Conservation (phyloP, 139 green algal species). For the Chlamydomonas sphaeroides region DNA sequence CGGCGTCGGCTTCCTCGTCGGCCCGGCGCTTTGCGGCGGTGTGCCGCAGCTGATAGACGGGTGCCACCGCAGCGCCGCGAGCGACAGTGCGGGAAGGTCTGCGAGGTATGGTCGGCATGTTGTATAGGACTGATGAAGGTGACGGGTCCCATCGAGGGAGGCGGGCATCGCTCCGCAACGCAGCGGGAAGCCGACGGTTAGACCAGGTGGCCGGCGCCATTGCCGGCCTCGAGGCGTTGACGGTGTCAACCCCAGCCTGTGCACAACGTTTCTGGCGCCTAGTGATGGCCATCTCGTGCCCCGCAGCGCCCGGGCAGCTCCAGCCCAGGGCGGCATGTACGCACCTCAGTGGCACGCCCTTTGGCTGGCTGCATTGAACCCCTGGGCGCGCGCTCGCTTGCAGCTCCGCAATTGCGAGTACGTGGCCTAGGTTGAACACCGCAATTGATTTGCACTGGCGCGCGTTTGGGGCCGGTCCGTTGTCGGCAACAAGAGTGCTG, state of each 20-base stretch:
- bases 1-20: slow-evolving; percentile 4
- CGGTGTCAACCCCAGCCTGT: neutral
- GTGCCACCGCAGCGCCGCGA: neutral
- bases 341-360: too few species aligned
- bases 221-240: too few species aligned
- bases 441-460: neutral
- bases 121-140: too few species aligned
- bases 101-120: neutral
- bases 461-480: neutral
- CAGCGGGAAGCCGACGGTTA: too few species aligned
- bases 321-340: too few species aligned
- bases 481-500: neutral
- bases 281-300: too few species aligned
- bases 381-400: neutral
- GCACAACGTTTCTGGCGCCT: too few species aligned
- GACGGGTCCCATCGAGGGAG: too few species aligned
- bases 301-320: neutral
- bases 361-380: neutral
- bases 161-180: too few species aligned
- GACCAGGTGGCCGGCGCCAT: too few species aligned
- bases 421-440: neutral
- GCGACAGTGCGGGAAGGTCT: neutral
- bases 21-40: neutral
- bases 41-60: neutral
- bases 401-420: slow-evolving; percentile 12